A percentile compares a stretch with the other conserved stretches of the same genome.
Conservation (phyloP, 1,284 basidiomycete genomes). For the Sphagnurus paluster region DNA sequence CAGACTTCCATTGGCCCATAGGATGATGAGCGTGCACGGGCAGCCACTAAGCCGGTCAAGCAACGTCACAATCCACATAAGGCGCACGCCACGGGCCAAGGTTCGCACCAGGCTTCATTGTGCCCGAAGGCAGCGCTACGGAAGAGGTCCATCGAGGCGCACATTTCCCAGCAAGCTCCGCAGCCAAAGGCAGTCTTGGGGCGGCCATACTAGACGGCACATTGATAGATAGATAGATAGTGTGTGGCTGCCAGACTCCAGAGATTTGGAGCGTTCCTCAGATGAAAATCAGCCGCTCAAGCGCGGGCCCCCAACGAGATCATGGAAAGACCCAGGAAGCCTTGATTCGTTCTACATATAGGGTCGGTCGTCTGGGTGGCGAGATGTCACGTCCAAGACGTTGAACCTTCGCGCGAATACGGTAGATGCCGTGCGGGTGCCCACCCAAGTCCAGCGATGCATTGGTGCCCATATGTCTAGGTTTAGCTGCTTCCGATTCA, state of each 20-base stretch:
- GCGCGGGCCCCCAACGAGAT: not conserved
- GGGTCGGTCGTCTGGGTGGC: slow-evolving; percentile 4
- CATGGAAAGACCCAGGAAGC: slow-evolving; percentile 1
- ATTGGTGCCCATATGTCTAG: not conserved
- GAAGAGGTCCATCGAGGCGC: not conserved
- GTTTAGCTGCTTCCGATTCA: not conserved
- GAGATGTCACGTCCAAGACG: slow-evolving; percentile 1
- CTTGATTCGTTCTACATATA: not conserved
- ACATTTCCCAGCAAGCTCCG: slow-evolving; percentile 1
- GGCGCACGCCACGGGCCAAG: slow-evolving; percentile 4
- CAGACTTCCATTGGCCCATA: slow-evolving; percentile 3
- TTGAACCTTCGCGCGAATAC: slow-evolving; percentile 4
- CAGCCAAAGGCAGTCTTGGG: not conserved
- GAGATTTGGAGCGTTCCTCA: not conserved
- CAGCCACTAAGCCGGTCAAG: slow-evolving; percentile 4
- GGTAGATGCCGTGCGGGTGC: slow-evolving; percentile 8
- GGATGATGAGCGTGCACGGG: not conserved
- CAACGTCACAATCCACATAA: slow-evolving; percentile 7
- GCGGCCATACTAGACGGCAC: not conserved
- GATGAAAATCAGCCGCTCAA: slow-evolving; percentile 3
- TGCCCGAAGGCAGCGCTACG: not conserved
- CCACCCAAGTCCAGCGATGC: not conserved
- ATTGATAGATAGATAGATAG: not conserved
- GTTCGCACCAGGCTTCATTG: slow-evolving; percentile 8
- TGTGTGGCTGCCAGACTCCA: no score